Conservation (phyloP, 2,329 filamentous ascomycete genomes). For the Fusarium miscanthi region DNA sequence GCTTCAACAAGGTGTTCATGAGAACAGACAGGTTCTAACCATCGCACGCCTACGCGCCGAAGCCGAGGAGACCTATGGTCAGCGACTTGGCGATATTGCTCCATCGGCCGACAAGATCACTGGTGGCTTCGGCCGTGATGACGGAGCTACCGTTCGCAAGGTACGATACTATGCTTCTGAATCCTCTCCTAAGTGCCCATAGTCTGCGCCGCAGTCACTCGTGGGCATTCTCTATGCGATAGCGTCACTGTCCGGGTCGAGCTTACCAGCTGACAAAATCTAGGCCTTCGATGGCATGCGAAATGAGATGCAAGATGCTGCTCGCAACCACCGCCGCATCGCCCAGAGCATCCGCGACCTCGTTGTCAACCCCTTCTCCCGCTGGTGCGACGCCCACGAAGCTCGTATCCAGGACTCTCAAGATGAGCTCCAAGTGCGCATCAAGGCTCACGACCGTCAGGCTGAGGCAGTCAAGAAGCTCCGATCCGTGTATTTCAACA, state of each 20-base stretch:
- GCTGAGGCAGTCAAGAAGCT: constrained; percentile 91
- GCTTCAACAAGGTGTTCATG: constrained; percentile 93
- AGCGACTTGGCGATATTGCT: constrained; percentile 82
- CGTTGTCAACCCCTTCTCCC: constrained; percentile 91
- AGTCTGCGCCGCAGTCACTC: constrained; percentile 1
- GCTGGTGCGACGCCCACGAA: constrained; percentile 97
- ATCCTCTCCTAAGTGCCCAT: background rate
- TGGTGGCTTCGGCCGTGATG: constrained; percentile 88
- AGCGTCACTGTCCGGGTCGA: background rate
- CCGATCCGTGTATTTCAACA: constrained; percentile 97
- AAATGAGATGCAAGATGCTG: constrained; percentile 89
- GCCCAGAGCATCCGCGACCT: constrained; percentile 96
- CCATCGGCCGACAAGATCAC: constrained; percentile 82
- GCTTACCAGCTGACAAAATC: constrained; percentile 31
- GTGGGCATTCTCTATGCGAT: constrained; percentile 8
- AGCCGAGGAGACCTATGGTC: constrained; percentile 90
- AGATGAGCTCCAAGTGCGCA: constrained; percentile 88
- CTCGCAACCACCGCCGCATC: constrained; percentile 93
- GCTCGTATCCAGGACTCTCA: constrained; percentile 91
- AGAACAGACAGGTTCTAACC: constrained; percentile 93
- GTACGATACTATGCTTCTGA: constrained; percentile 57
- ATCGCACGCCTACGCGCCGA: constrained; percentile 95
- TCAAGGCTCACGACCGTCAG: constrained; percentile 94
- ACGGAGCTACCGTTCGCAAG: constrained; percentile 96
- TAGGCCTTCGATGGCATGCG: constrained; percentile 95